Conservation (phyloP, 805 yeast genomes). For the Barnettozyma siamensis region DNA sequence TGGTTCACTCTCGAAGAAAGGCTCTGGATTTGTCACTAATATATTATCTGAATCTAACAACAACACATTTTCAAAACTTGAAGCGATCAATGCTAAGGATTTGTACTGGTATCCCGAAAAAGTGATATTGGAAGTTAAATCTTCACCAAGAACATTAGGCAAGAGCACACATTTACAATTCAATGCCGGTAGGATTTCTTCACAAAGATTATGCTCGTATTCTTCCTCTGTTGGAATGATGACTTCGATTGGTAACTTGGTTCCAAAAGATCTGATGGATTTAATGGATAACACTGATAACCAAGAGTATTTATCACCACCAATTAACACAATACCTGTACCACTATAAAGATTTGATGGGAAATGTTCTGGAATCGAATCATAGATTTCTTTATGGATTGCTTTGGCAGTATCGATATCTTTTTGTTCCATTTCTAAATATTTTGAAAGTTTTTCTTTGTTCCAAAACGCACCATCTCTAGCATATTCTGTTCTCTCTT, state of each 20-base stretch:
- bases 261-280: slow-evolving; percentile 45
- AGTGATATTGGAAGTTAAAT: slow-evolving; percentile 40
- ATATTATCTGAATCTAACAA: slow-evolving; percentile 73
- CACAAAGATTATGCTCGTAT: slow-evolving; percentile 64
- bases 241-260: slow-evolving; percentile 62
- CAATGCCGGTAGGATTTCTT: slow-evolving; percentile 48
- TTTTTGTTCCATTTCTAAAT: slow-evolving; percentile 1
- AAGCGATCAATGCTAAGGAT: slow-evolving; percentile 64
- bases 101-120: slow-evolving; percentile 67
- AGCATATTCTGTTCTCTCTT: slow-evolving; percentile 38
- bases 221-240: slow-evolving; percentile 60
- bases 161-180: slow-evolving; percentile 61
- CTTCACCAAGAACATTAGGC: slow-evolving; percentile 55
- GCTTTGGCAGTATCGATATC: slow-evolving; percentile 2
- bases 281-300: slow-evolving; percentile 44
- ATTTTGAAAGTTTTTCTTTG: slow-evolving; percentile 22
- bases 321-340: slow-evolving; percentile 27
- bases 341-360: slow-evolving; percentile 12
- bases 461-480: slow-evolving; percentile 39
- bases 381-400: slow-evolving; percentile 5
- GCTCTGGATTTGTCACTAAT: slow-evolving; percentile 43
- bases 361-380: slow-evolving; percentile 4
- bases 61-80: slow-evolving; percentile 69
- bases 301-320: slow-evolving; percentile 55
- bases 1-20: slow-evolving; percentile 38